Evolutionary conservation across 2,329 filamentous ascomycete species (phyloP), one percentile per base, ranked within the genome.

Genomic region (Coleophoma eucalyptorum): DNA sequence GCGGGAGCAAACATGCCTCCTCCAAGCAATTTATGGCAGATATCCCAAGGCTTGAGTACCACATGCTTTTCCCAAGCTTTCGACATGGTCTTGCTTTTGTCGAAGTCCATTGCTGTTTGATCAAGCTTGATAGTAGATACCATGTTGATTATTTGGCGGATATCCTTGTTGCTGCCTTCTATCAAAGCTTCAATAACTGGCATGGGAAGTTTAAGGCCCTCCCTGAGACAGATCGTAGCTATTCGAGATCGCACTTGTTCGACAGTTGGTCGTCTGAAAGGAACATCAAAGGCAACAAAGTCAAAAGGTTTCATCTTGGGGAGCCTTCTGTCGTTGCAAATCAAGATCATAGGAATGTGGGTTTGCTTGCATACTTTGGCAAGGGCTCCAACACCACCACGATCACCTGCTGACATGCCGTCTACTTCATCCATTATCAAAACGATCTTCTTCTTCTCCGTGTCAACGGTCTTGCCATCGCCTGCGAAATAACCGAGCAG

Each of bases 231-330:
- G 57, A 99, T 96, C 0, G 94, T 97, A 78, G 92, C 93, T 64
- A 99, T 90, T 19, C 94, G 84, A 33, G 90, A 92, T 48, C 93
- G 83, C 49, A 99, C 90, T 72, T 95, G 89, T 48, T 97, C 91
- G 2, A 91, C 85, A 0, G 91, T 96, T 5, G 94, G 94, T 26
- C 92, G 84, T 64, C 87, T 83, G 76, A 99, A 99, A 41, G 85
- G 84, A 56, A 99, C 73, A 57, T 97, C 92, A 62, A 81, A 92
- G 2, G 90, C 86, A 48, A 89, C 87, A 62, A 83, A 82, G 66
- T 97, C 92, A 65, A 99, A 99, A 0, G 94, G 94, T 71, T 93
- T 97, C 94, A 99, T 99, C 78, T 99, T 99, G 31, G 88, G 94
- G 55, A 92, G 74, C 58, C 81, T 85, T 59, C 94, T 87, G 65